These are phyloP conservation scores for Sporothrix dimorphospora DNA, from an alignment of 2,329 filamentous ascomycete species.

Conservation along the genomic window DNA sequence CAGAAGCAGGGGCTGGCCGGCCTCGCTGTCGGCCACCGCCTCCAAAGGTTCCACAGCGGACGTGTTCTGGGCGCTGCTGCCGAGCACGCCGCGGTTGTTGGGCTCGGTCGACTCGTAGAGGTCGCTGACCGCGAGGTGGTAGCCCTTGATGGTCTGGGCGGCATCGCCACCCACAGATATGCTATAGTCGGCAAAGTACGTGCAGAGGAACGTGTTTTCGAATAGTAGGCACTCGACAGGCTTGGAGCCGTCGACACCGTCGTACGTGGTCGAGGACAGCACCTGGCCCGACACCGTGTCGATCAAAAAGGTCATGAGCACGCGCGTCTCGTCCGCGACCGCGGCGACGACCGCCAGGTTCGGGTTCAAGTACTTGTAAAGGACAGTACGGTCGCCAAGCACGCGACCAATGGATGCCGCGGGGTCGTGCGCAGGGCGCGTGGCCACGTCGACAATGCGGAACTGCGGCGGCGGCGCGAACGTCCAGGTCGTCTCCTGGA, in stretches of 20 bases:
- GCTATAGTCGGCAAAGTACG: slow-evolving; percentile 64
- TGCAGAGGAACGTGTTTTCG: slow-evolving; percentile 95
- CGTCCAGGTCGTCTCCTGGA: slow-evolving; percentile 66
- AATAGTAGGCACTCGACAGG: slow-evolving; percentile 77
- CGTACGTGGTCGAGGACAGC: slow-evolving; percentile 70
- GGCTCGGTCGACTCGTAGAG: slow-evolving; percentile 83
- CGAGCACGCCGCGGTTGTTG: slow-evolving; percentile 78
- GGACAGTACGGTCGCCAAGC: slow-evolving; percentile 85
- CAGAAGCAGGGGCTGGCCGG: slow-evolving; percentile 45
- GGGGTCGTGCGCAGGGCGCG: slow-evolving; percentile 75
- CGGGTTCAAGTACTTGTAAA: slow-evolving; percentile 95
- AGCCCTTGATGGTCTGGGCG: slow-evolving; percentile 70
- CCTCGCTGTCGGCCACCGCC: slow-evolving; percentile 49
- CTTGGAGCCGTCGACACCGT: slow-evolving; percentile 73
- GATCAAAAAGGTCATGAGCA: slow-evolving; percentile 75
- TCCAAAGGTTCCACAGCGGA: slow-evolving; percentile 74
- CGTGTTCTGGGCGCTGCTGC: slow-evolving; percentile 56
- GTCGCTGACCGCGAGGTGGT: slow-evolving; percentile 84
- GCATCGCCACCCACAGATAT: slow-evolving; percentile 36
- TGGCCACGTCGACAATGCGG: slow-evolving; percentile 68
- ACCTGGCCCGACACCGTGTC: slow-evolving; percentile 85
- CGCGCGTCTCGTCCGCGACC: slow-evolving; percentile 59
- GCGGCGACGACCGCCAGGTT: slow-evolving; percentile 80
- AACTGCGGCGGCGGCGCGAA: slow-evolving; percentile 70
- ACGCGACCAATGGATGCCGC: slow-evolving; percentile 95